Conservation (phyloP, 768 basidiomycete genomes). For the Pleurotus ostreatus region DNA sequence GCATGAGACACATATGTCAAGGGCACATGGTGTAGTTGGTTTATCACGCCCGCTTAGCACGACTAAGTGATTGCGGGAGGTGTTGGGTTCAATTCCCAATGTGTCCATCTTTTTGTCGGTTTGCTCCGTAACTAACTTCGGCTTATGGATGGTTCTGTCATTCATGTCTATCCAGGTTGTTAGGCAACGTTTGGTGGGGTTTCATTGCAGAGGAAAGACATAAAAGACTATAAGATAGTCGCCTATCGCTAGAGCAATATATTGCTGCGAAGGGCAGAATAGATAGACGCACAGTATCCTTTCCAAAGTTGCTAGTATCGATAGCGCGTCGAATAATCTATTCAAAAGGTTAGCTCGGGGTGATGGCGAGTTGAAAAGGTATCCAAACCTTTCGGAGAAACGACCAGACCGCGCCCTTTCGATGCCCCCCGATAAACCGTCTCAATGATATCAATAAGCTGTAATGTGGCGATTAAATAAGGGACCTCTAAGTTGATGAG, state of each 20-base stretch:
- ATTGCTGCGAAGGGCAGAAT: background rate
- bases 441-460: conserved; percentile 98
- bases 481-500: background rate
- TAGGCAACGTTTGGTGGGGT: too few relatives aligned
- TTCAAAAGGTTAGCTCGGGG: conserved; percentile 4
- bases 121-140: too few relatives aligned
- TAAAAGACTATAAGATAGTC: too few relatives aligned
- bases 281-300: background rate
- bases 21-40: conserved; percentile 10
- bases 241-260: too few relatives aligned
- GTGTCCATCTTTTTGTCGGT: background rate
- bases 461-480: background rate
- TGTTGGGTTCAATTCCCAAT: conserved; percentile 9
- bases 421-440: conserved; percentile 98
- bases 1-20: too few relatives aligned
- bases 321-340: conserved; percentile 82
- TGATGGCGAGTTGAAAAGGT: background rate
- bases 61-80: background rate
- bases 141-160: too few relatives aligned
- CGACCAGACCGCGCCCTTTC: conserved; percentile 96
- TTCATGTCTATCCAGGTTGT: too few relatives aligned
- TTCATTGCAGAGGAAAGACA: too few relatives aligned
- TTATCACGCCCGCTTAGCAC: conserved; percentile 9
- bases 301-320: conserved; percentile 46
- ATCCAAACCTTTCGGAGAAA: conserved; percentile 82